phyloP scores from a whole-genome alignment of 1,139 yeast genomes.

The Geotrichum citri-aurantii region DNA sequence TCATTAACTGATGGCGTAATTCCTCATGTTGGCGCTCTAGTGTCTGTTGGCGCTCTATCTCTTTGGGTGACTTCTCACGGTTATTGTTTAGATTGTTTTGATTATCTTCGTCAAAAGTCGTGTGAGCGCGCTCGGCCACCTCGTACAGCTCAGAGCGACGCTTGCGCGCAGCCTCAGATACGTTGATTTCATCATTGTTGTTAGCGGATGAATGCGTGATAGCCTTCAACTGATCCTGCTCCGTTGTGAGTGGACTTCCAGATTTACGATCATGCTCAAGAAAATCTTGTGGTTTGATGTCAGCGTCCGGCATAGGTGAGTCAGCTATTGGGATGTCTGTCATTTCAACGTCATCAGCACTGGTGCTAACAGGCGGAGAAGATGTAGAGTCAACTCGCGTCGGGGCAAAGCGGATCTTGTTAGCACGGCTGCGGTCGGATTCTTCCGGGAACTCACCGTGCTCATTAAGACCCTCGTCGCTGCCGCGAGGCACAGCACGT shows the following conservation, averaged over 20 bases:
- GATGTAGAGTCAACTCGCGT: background rate
- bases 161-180: conserved; percentile 7
- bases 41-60: conserved; percentile 14
- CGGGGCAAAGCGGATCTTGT: conserved; percentile 5
- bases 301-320: conserved; percentile 5
- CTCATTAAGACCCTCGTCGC: conserved; percentile 14
- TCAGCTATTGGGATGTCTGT: conserved; percentile 2
- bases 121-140: conserved; percentile 11
- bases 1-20: conserved; percentile 11
- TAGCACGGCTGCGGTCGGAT: background rate
- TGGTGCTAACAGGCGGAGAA: background rate
- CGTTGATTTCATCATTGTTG: background rate
- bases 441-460: conserved; percentile 9
- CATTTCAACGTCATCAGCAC: conserved; percentile 2
- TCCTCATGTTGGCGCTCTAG: conserved; percentile 18
- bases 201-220: background rate
- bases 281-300: background rate
- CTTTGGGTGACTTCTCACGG: background rate
- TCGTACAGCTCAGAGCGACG: conserved; percentile 13
- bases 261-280: background rate
- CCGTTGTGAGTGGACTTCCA: background rate
- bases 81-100: background rate
- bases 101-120: conserved; percentile 1
- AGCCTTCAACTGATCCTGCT: conserved; percentile 1
- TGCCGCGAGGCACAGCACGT: conserved; percentile 19